These are phyloP conservation scores for Aphanocladium album DNA, from an alignment of 2,329 filamentous ascomycete species.

Conservation along the genomic window DNA sequence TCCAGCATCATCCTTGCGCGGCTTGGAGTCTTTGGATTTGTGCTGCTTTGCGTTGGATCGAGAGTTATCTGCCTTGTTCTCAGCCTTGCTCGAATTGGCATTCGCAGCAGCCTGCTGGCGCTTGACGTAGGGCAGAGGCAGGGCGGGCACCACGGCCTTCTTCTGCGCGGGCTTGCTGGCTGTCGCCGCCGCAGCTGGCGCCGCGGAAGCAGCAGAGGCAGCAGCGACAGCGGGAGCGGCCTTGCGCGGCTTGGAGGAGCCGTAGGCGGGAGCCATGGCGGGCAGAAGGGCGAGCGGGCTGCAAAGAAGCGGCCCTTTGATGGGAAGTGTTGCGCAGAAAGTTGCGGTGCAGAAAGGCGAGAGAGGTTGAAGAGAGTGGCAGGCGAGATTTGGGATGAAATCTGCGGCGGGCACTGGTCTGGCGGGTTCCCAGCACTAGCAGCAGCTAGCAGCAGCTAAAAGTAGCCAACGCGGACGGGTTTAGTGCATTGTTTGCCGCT, in stretches of 20 bases:
- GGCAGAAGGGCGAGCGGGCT: constrained; percentile 11
- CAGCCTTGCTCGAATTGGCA: constrained; percentile 20
- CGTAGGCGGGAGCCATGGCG: constrained; percentile 21
- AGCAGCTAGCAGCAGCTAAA: background rate
- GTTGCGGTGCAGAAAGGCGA: background rate
- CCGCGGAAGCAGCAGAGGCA: background rate
- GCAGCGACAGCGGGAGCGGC: constrained; percentile 17
- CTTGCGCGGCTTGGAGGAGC: constrained; percentile 28
- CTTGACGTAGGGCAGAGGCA: constrained; percentile 35
- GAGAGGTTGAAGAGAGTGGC: background rate
- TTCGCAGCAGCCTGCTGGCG: constrained; percentile 32
- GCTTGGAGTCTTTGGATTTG: background rate
- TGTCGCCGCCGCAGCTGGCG: constrained; percentile 9
- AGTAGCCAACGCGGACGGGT: background rate
- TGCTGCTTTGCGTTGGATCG: background rate
- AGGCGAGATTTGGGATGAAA: constrained; percentile 9
- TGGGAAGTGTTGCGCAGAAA: constrained; percentile 2
- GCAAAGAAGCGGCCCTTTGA: constrained; percentile 9
- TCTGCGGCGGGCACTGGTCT: constrained; percentile 5
- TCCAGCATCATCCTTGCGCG: constrained; percentile 8
- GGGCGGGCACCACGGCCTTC: constrained; percentile 33
- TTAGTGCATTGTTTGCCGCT: background rate
- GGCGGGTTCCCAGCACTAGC: background rate
- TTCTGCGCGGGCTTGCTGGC: constrained; percentile 19
- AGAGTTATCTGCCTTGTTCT: background rate